These are phyloP conservation scores for Phytopythium delawarense DNA, from an alignment of 352 stramenopile genomes.

Conservation along the genomic window DNA sequence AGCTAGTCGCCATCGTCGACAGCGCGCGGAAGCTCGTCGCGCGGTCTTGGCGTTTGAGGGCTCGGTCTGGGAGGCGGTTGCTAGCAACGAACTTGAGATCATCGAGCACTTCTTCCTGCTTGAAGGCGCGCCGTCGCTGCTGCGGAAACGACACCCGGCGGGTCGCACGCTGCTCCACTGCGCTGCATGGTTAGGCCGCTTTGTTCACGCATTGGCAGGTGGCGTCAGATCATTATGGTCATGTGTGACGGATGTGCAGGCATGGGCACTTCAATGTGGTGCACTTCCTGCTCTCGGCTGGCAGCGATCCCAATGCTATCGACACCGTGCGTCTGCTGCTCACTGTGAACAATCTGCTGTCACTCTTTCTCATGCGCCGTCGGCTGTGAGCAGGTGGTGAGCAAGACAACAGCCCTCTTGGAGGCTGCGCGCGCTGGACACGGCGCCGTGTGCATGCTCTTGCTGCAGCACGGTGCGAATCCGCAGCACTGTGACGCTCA, in stretches of 20 bases:
- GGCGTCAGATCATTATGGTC: not conserved
- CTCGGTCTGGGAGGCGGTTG: slow-evolving; percentile 52
- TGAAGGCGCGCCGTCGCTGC: slow-evolving; percentile 41
- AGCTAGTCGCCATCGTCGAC: slow-evolving; percentile 19
- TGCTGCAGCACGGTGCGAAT: slow-evolving; percentile 45
- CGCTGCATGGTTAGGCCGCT: slow-evolving; percentile 39
- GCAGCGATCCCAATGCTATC: slow-evolving; percentile 43
- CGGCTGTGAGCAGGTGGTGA: slow-evolving; percentile 22
- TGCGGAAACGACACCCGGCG: slow-evolving; percentile 42
- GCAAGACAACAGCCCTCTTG: slow-evolving; percentile 50
- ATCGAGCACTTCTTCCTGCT: slow-evolving; percentile 61
- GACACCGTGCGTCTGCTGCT: slow-evolving; percentile 34
- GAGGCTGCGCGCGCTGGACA: slow-evolving; percentile 59
- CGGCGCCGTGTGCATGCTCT: slow-evolving; percentile 30
- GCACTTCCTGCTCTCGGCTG: slow-evolving; percentile 38
- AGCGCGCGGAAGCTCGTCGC: slow-evolving; percentile 52
- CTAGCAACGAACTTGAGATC: slow-evolving; percentile 38
- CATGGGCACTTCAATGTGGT: slow-evolving; percentile 24
- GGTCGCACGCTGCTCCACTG: slow-evolving; percentile 60
- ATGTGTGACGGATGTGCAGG: slow-evolving; percentile 13
- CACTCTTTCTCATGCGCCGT: not conserved
- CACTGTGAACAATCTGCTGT: not conserved
- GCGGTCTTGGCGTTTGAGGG: slow-evolving; percentile 49
- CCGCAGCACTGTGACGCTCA: slow-evolving; percentile 37
- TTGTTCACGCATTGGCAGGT: not conserved